A percentile compares a stretch with the other conserved stretches of the same genome.
phyloP scores from a whole-genome alignment of 306 rosid species.

The Prunus padus region DNA sequence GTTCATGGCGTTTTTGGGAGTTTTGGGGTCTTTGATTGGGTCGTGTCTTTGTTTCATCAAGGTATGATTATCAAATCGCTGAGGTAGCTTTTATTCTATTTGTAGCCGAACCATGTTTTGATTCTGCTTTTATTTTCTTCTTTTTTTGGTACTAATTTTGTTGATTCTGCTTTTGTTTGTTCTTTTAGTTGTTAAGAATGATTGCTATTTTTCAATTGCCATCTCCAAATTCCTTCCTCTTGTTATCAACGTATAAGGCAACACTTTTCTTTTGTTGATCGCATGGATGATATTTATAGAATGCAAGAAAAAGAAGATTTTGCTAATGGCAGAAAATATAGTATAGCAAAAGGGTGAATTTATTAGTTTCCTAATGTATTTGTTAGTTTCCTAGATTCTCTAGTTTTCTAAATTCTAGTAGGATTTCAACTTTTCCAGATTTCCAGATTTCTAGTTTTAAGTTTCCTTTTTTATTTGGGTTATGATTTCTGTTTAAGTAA shows the following conservation, averaged over 20 bases:
- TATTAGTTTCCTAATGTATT: too few species aligned
- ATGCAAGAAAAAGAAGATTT: neutral
- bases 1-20: constrained; percentile 74
- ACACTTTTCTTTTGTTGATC: neutral
- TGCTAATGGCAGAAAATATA: neutral
- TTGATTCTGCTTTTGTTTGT: neutral
- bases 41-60: constrained; percentile 75
- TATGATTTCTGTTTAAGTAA: too few species aligned
- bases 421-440: too few species aligned
- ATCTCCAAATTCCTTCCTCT: neutral
- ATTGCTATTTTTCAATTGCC: neutral
- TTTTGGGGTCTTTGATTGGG: constrained; percentile 78
- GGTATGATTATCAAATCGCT: constrained; percentile 40
- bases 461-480: too few species aligned
- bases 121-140: neutral
- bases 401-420: too few species aligned
- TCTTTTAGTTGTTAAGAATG: neutral
- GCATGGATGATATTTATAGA: neutral
- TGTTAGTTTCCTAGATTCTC: too few species aligned
- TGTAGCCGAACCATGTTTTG: neutral
- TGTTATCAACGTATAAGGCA: neutral
- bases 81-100: neutral
- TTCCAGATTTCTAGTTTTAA: too few species aligned
- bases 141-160: too few species aligned
- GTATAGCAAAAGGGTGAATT: neutral